Evolutionary conservation across 805 yeast species (phyloP).

Genomic region (Metschnikowia kunwiensis): DNA sequence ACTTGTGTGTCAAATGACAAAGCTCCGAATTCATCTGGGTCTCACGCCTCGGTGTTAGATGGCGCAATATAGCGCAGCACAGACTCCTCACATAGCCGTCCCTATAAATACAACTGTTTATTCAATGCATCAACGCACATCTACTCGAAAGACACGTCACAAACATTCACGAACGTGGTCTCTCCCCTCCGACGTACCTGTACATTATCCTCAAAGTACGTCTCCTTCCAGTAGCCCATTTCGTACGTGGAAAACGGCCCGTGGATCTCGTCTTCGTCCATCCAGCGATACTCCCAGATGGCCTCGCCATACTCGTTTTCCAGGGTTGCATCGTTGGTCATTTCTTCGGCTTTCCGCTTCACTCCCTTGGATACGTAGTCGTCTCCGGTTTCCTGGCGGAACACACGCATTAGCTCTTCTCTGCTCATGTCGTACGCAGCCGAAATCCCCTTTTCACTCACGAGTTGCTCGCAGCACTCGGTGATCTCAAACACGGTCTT

Average conservation of each 20-base stretch:
- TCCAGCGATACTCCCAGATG: conserved; percentile 52
- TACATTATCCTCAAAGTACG: conserved; percentile 47
- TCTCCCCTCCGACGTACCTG: conserved; percentile 36
- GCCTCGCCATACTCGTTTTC: conserved; percentile 28
- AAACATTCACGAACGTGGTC: conserved; percentile 24
- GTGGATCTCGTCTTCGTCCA: conserved; percentile 33
- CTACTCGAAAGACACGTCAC: conserved; percentile 21
- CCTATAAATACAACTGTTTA: too few species aligned
- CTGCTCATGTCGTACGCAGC: conserved; percentile 52
- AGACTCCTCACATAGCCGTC: too few species aligned
- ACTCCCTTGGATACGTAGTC: conserved; percentile 21
- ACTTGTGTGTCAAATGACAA: too few species aligned
- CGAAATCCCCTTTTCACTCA: conserved; percentile 36
- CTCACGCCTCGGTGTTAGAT: too few species aligned
- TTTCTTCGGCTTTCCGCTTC: conserved; percentile 23
- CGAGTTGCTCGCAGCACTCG: conserved; percentile 44
- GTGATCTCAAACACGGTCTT: conserved; percentile 39
- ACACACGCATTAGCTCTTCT: conserved; percentile 50
- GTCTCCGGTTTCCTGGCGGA: conserved; percentile 42
- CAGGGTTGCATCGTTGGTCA: conserved; percentile 9
- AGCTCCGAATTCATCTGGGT: too few species aligned
- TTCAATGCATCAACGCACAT: too few species aligned
- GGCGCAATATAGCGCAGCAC: too few species aligned
- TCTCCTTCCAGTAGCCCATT: conserved; percentile 52
- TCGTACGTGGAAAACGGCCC: conserved; percentile 52